These are phyloP conservation scores for Eutrema salsugineum DNA, from an alignment of 441 rosid genomes.

Conservation along the genomic window DNA sequence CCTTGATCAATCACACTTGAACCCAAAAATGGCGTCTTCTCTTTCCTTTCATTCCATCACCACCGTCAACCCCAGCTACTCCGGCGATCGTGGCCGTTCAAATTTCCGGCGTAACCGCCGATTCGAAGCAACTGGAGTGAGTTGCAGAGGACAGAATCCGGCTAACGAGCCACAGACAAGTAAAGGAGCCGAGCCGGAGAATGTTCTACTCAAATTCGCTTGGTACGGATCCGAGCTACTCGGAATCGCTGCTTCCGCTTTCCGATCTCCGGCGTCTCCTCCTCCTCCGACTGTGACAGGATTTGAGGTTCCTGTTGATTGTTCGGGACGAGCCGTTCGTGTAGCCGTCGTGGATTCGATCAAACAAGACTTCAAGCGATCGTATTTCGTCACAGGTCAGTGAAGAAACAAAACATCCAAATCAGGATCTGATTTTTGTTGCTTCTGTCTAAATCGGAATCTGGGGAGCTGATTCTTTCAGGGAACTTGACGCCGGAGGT, in stretches of 20 bases:
- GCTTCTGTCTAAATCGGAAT: neutral
- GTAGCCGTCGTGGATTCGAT: conserved; percentile 52
- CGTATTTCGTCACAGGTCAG: conserved; percentile 88
- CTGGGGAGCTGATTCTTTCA: conserved; percentile 18
- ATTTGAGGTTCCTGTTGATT: conserved; percentile 41
- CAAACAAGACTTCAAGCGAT: conserved; percentile 68
- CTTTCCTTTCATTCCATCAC: conserved; percentile 34
- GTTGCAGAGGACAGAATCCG: conserved; percentile 33
- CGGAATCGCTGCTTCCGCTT: conserved; percentile 79
- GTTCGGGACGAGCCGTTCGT: conserved; percentile 56
- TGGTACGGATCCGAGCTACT: conserved; percentile 96
- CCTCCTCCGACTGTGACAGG: conserved; percentile 5
- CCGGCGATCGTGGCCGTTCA: conserved; percentile 10
- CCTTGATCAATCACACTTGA: neutral
- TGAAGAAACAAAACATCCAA: neutral
- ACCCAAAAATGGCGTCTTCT: conserved; percentile 40
- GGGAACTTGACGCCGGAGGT: conserved; percentile 69
- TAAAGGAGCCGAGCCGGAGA: conserved; percentile 48
- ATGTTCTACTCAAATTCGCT: conserved; percentile 72
- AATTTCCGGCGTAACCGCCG: conserved; percentile 9
- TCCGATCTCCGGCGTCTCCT: conserved; percentile 48
- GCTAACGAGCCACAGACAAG: conserved; percentile 36
- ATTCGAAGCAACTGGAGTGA: conserved; percentile 16
- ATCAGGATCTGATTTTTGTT: neutral
- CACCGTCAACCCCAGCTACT: conserved; percentile 20